Evolutionary conservation across 208 protist species (phyloP).

Genomic region (Phytomonas sp.): DNA sequence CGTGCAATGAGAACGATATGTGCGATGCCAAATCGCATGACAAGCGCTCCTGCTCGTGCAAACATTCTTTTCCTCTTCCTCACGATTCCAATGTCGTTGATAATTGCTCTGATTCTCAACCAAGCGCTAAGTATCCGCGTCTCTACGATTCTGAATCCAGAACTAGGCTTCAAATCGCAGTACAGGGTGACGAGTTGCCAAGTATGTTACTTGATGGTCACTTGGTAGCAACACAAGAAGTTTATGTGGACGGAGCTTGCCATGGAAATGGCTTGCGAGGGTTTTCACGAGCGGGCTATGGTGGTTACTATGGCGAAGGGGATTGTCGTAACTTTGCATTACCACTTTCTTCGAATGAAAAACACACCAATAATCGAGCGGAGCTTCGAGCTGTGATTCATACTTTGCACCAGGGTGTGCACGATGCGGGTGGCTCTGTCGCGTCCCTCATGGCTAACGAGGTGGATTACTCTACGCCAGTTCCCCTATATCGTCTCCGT

Average conservation of each 20-base stretch:
- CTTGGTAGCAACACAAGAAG: conserved; percentile 16
- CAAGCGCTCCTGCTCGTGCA: not conserved
- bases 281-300: conserved; percentile 57
- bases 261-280: conserved; percentile 40
- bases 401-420: conserved; percentile 39
- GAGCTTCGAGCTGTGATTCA: conserved; percentile 75
- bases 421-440: conserved; percentile 16
- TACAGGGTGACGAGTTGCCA: not conserved
- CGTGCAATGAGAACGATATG: not conserved
- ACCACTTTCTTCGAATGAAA: conserved; percentile 35
- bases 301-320: conserved; percentile 61
- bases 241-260: conserved; percentile 85
- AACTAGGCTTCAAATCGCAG: not conserved
- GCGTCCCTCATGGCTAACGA: not conserved
- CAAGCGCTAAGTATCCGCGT: not conserved
- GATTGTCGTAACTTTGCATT: conserved; percentile 64
- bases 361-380: conserved; percentile 81
- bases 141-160: not conserved
- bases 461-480: not conserved
- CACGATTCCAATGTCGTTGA: not conserved
- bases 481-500: conserved; percentile 29
- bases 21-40: not conserved
- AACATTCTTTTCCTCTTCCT: not conserved
- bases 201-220: not conserved
- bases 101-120: not conserved